Percentiles rank a stretch among this genome's conserved stretches.
phyloP scores from a whole-genome alignment of 179 eudicot species.

The Beta lomatogona region DNA sequence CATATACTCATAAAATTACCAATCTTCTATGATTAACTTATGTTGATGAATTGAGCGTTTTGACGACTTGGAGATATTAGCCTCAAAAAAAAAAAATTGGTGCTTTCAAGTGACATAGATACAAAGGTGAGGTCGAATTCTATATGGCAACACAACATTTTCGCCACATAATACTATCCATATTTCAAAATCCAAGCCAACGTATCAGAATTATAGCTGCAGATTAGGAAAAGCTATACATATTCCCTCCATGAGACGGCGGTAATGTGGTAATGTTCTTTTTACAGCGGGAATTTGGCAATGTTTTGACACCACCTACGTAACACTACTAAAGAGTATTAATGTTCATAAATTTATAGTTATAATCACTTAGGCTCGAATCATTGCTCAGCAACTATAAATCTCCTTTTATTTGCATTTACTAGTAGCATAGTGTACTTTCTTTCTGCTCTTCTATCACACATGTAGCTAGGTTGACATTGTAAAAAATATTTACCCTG shows the following conservation, averaged over 20 bases:
- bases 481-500: slow-evolving; percentile 55
- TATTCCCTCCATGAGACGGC: not conserved
- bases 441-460: not conserved
- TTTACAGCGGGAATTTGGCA: not conserved
- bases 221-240: not conserved
- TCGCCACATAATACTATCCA: not conserved
- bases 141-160: not conserved
- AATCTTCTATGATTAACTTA: not conserved
- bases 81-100: not conserved
- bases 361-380: not conserved
- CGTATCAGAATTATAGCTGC: not conserved
- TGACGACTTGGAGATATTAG: not conserved
- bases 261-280: not conserved
- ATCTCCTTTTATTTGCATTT: not conserved
- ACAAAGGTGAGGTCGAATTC: not conserved
- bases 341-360: not conserved
- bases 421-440: not conserved
- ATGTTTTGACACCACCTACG: not conserved
- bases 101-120: not conserved
- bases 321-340: not conserved
- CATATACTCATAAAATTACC: not conserved
- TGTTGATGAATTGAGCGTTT: not conserved
- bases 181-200: not conserved
- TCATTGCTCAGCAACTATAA: not conserved
- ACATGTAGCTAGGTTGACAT: not conserved